Conservation (phyloP, 2,329 filamentous ascomycete species). For the Kalaharituber pfeilii region DNA sequence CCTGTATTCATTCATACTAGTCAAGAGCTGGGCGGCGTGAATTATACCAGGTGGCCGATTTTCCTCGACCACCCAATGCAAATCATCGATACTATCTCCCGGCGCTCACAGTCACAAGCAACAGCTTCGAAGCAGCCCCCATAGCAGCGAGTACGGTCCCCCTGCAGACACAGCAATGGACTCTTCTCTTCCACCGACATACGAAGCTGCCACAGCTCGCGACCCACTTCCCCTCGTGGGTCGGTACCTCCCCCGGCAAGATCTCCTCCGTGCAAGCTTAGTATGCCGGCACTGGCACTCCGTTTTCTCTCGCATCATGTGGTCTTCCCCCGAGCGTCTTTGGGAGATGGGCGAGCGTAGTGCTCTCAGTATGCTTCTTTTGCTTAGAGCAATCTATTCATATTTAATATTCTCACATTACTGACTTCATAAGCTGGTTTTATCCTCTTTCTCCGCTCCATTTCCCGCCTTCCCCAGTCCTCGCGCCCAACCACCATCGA, state of each 20-base stretch:
- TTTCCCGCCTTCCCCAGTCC: slow-evolving; percentile 3
- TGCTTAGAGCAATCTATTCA: background rate
- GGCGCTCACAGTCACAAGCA: background rate
- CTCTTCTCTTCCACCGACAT: slow-evolving; percentile 9
- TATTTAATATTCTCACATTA: background rate
- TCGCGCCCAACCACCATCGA: background rate
- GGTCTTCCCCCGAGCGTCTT: slow-evolving; percentile 13
- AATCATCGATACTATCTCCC: background rate
- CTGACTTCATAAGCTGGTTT: background rate
- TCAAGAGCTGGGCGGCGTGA: too few species aligned
- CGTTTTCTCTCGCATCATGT: slow-evolving; percentile 14
- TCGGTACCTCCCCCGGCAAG: slow-evolving; percentile 11
- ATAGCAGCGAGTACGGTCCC: too few species aligned
- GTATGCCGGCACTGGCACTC: slow-evolving; percentile 15
- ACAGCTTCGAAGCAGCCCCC: too few species aligned
- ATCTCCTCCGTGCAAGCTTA: slow-evolving; percentile 15
- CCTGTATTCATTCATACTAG: too few species aligned
- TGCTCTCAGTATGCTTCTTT: slow-evolving; percentile 2
- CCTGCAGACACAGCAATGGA: background rate
- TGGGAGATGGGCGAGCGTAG: slow-evolving; percentile 10
- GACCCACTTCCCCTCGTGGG: slow-evolving; percentile 16
- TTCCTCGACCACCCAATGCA: too few species aligned
- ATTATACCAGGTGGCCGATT: too few species aligned
- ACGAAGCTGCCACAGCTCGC: slow-evolving; percentile 17
- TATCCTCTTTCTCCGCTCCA: slow-evolving; percentile 8